phyloP scores from a whole-genome alignment of 768 basidiomycete species.

The Macrolepiota fuliginosa region DNA sequence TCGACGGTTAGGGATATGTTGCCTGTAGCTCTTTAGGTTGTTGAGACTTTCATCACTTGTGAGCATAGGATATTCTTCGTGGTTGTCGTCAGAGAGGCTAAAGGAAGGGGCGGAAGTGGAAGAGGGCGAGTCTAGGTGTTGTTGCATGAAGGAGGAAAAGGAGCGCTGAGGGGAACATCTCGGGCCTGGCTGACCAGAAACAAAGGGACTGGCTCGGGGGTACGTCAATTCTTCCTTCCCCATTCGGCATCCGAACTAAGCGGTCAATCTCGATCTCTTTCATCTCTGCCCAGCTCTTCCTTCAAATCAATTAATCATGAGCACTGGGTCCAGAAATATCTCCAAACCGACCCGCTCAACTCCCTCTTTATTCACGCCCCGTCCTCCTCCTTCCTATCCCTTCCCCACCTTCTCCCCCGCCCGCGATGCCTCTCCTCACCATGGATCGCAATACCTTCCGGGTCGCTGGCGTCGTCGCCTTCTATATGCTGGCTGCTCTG shows the following conservation, averaged over 20 bases:
- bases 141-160: slow-evolving; percentile 5
- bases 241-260: slow-evolving; percentile 6
- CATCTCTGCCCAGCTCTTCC: not conserved
- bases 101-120: not conserved
- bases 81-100: not conserved
- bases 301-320: not conserved
- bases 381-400: not conserved
- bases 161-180: not conserved
- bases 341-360: slow-evolving; percentile 5
- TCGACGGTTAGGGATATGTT: not conserved
- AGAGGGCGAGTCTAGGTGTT: not conserved
- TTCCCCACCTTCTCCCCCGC: slow-evolving; percentile 3
- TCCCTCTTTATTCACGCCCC: not conserved
- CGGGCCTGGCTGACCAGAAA: not conserved
- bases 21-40: not conserved
- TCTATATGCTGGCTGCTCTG: slow-evolving; percentile 77
- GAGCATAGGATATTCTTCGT: slow-evolving; percentile 11
- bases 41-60: not conserved
- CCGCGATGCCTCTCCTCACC: slow-evolving; percentile 26
- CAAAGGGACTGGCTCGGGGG: not conserved
- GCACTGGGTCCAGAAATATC: not conserved
- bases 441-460: slow-evolving; percentile 38
- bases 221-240: not conserved
- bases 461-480: slow-evolving; percentile 69
- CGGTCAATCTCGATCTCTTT: not conserved